Evolutionary conservation across 1,139 yeast species (phyloP).

Genomic region (Geotrichum histeridarum): DNA sequence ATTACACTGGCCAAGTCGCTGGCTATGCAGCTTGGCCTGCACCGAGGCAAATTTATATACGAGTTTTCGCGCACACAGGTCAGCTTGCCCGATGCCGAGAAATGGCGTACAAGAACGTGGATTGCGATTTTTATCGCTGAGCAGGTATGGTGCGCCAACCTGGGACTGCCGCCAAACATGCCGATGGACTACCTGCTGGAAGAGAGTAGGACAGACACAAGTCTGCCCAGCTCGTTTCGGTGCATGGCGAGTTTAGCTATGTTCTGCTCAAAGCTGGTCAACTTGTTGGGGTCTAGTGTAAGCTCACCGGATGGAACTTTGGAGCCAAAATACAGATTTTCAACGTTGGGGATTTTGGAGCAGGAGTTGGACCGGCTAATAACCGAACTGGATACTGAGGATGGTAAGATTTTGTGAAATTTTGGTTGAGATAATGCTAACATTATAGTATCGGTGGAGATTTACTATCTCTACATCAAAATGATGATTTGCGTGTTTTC

Average conservation of each 20-base stretch:
- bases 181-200: slow-evolving; percentile 81
- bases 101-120: slow-evolving; percentile 94
- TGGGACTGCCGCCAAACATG: slow-evolving; percentile 83
- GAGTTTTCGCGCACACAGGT: slow-evolving; percentile 89
- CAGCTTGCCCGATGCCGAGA: slow-evolving; percentile 81
- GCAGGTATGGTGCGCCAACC: slow-evolving; percentile 82
- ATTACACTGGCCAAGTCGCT: slow-evolving; percentile 80
- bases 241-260: slow-evolving; percentile 69
- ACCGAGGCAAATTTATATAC: slow-evolving; percentile 83
- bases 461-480: slow-evolving; percentile 70
- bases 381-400: slow-evolving; percentile 57
- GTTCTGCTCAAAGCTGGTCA: slow-evolving; percentile 78
- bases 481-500: slow-evolving; percentile 84
- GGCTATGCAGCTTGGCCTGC: slow-evolving; percentile 81
- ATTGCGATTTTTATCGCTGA: slow-evolving; percentile 80
- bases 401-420: slow-evolving; percentile 25
- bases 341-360: slow-evolving; percentile 67
- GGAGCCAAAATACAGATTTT: slow-evolving; percentile 79
- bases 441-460: slow-evolving; percentile 46
- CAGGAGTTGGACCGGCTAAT: slow-evolving; percentile 70
- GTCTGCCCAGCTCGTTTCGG: slow-evolving; percentile 64
- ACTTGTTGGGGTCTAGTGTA: slow-evolving; percentile 82
- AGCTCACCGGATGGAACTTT: slow-evolving; percentile 83
- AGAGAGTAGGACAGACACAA: slow-evolving; percentile 63
- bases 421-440: background rate